These are phyloP conservation scores for Diaporthe citri DNA, from an alignment of 2,329 filamentous ascomycete genomes.

Conservation along the genomic window DNA sequence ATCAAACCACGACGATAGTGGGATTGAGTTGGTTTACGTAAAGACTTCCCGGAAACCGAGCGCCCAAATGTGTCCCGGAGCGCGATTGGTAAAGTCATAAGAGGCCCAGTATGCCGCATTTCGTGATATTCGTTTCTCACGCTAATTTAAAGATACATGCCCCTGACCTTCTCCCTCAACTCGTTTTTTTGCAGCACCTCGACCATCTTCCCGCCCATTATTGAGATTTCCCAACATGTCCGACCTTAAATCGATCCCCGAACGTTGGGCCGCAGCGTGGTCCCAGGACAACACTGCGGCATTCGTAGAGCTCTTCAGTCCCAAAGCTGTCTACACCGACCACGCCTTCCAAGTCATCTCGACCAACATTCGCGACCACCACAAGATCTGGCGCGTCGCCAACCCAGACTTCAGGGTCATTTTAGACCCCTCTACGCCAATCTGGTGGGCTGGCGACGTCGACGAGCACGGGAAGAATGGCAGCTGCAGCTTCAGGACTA, in stretches of 20 bases:
- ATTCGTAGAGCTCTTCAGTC: neutral
- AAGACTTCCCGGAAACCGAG: neutral
- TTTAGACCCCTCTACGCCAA: neutral
- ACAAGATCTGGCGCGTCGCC: neutral
- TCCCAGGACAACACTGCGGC: neutral
- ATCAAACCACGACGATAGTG: no score
- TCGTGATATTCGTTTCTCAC: no score
- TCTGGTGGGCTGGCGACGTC: neutral
- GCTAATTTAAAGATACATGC: neutral
- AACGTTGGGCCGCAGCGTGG: slow-evolving; percentile 10
- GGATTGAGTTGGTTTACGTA: no score
- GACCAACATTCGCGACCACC: neutral
- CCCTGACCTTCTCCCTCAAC: neutral
- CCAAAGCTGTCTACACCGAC: neutral
- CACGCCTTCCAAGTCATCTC: slow-evolving; percentile 1
- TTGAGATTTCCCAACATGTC: neutral
- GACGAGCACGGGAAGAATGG: neutral
- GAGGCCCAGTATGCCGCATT: no score
- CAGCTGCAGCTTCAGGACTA: slow-evolving; percentile 13
- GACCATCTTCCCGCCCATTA: neutral
- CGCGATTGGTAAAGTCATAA: neutral
- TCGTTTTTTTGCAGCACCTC: neutral
- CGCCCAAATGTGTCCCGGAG: neutral
- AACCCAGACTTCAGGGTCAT: slow-evolving; percentile 9
- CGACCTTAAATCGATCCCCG: neutral